Evolutionary conservation across 345 rosid genomes (phyloP).

Genomic region (Firmiana major): DNA sequence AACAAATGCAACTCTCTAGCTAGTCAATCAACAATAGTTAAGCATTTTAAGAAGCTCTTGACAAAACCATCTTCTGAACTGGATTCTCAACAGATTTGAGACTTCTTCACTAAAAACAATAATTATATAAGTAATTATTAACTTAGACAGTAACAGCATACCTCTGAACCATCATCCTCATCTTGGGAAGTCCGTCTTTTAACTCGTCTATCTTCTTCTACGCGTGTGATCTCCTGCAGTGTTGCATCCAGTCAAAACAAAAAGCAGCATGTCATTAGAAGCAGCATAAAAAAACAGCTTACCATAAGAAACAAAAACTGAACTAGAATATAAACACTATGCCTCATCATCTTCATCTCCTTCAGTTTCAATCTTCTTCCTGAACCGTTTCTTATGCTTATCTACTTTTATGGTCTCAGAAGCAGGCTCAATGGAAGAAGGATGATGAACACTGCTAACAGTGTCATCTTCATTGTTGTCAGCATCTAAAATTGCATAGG

Average conservation of each 20-base stretch:
- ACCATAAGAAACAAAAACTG: conserved; percentile 17
- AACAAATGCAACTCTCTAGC: neutral
- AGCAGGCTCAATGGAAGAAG: conserved; percentile 23
- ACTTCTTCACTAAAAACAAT: neutral
- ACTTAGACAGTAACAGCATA: conserved; percentile 25
- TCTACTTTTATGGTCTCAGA: conserved; percentile 45
- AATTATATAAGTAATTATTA: neutral
- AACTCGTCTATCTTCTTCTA: conserved; percentile 45
- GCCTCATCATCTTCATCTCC: conserved; percentile 79
- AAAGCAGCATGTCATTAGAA: conserved; percentile 14
- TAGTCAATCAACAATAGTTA: neutral
- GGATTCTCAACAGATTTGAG: neutral
- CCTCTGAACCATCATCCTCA: conserved; percentile 78
- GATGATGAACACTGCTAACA: conserved; percentile 23
- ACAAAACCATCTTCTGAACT: neutral
- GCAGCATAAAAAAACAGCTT: conserved; percentile 16
- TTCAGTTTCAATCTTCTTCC: conserved; percentile 69
- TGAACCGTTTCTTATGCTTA: conserved; percentile 61
- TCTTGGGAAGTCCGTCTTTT: conserved; percentile 52
- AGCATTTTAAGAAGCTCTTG: neutral
- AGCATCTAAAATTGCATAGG: conserved; percentile 70
- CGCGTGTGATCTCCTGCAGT: conserved; percentile 48
- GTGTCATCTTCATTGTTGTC: conserved; percentile 52
- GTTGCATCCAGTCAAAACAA: conserved; percentile 17
- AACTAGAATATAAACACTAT: conserved; percentile 28